phyloP scores from a whole-genome alignment of 2,329 filamentous ascomycete genomes.

The Venturia effusa region DNA sequence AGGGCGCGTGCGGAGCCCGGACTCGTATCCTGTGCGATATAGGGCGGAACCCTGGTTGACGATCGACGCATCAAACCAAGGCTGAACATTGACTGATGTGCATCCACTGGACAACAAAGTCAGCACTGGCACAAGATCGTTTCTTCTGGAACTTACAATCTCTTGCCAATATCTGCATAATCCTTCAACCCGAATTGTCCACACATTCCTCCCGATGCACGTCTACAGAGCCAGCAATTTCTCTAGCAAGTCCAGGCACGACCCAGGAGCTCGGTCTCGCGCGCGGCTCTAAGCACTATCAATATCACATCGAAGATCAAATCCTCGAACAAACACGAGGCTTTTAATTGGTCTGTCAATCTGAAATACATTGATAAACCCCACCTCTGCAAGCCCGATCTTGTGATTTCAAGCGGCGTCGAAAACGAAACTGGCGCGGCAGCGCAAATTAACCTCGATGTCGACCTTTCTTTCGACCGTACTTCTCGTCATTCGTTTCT shows the following conservation, averaged over 20 bases:
- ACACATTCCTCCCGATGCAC: neutral
- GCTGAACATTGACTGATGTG: neutral
- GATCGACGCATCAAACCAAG: neutral
- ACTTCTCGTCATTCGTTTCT: neutral
- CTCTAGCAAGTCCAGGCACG: neutral
- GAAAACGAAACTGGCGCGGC: neutral
- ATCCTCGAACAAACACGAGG: neutral
- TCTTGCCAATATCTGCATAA: neutral
- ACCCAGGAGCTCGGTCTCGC: neutral
- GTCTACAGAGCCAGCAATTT: neutral
- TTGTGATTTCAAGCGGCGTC: neutral
- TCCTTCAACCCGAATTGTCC: neutral
- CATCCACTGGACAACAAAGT: neutral
- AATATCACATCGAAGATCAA: neutral
- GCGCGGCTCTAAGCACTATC: neutral
- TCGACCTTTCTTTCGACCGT: neutral
- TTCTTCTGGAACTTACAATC: neutral
- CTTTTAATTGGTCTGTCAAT: neutral
- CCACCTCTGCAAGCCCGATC: neutral
- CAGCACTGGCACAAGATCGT: neutral
- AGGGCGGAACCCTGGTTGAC: neutral
- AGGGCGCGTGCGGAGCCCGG: neutral
- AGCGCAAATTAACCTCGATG: neutral
- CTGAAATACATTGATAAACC: neutral
- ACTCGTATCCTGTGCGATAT: neutral